These are phyloP conservation scores for Fusarium keratoplasticum DNA, from an alignment of 2,329 filamentous ascomycete species.

Conservation along the genomic window DNA sequence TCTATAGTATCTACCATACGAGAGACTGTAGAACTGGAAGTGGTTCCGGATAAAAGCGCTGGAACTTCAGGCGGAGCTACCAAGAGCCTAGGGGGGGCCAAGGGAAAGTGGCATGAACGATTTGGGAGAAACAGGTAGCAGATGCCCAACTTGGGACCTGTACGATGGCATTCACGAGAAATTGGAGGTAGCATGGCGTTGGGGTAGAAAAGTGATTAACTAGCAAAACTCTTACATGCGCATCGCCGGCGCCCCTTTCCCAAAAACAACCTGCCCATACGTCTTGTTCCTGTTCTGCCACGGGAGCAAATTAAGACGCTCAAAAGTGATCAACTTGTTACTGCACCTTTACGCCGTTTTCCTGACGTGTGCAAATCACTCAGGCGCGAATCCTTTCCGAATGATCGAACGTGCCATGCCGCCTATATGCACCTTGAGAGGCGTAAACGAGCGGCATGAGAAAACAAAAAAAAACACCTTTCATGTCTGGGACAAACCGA, in stretches of 20 bases:
- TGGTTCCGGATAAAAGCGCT: constrained; percentile 51
- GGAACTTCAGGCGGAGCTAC: constrained; percentile 30
- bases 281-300: background rate
- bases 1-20: constrained; percentile 66
- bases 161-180: background rate
- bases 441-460: background rate
- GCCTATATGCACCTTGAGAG: background rate
- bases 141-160: background rate
- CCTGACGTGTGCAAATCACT: too few relatives aligned
- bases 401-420: background rate
- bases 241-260: background rate
- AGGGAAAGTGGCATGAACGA: constrained; percentile 71
- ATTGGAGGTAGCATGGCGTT: constrained; percentile 2
- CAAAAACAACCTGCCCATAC: background rate
- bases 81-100: constrained; percentile 43
- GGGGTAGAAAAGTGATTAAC: background rate
- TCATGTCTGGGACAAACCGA: background rate
- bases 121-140: constrained; percentile 61
- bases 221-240: background rate
- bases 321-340: background rate
- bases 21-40: constrained; percentile 71
- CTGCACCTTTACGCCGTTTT: background rate
- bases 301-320: background rate
- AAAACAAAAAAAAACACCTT: background rate
- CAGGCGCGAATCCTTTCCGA: background rate